Evolutionary conservation across 2,329 filamentous ascomycete species (phyloP).

Genomic region (Ceratocystis diversiconidia): DNA sequence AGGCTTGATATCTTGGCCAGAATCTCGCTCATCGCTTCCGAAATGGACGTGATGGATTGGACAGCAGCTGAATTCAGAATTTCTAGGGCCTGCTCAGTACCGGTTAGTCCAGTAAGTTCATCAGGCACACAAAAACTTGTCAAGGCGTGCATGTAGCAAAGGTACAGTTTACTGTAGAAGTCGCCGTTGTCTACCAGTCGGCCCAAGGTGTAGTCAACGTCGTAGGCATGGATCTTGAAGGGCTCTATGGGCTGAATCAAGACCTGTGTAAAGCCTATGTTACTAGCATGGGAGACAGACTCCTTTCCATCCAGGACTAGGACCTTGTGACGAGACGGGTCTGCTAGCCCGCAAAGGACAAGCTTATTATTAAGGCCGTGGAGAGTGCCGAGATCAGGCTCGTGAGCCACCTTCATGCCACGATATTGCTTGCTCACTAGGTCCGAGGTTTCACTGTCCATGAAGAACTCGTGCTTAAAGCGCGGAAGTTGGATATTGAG

Average conservation of each 20-base stretch:
- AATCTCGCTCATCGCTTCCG: slow-evolving; percentile 25
- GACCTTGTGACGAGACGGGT: slow-evolving; percentile 24
- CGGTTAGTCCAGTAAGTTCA: slow-evolving; percentile 33
- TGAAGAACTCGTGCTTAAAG: slow-evolving; percentile 34
- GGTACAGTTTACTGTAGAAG: slow-evolving; percentile 37
- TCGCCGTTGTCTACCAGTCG: slow-evolving; percentile 36
- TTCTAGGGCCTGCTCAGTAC: slow-evolving; percentile 38
- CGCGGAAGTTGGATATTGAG: slow-evolving; percentile 34
- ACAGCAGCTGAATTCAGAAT: slow-evolving; percentile 37
- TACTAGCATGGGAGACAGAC: not conserved
- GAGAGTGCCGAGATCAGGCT: slow-evolving; percentile 34
- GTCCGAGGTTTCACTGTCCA: slow-evolving; percentile 21
- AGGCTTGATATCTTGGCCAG: slow-evolving; percentile 29
- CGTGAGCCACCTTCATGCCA: slow-evolving; percentile 34
- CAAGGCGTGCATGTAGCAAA: slow-evolving; percentile 39
- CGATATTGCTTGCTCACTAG: slow-evolving; percentile 36
- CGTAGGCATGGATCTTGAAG: slow-evolving; percentile 29
- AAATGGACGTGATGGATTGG: slow-evolving; percentile 32
- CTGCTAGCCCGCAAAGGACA: slow-evolving; percentile 25
- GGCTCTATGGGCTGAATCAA: not conserved
- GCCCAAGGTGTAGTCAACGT: slow-evolving; percentile 36
- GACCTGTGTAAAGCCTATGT: not conserved
- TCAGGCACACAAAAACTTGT: slow-evolving; percentile 39
- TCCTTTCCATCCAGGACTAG: slow-evolving; percentile 23
- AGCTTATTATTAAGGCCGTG: slow-evolving; percentile 37